These are phyloP conservation scores for Kodamaea laetipori DNA, from an alignment of 805 yeast species.

Conservation along the genomic window DNA sequence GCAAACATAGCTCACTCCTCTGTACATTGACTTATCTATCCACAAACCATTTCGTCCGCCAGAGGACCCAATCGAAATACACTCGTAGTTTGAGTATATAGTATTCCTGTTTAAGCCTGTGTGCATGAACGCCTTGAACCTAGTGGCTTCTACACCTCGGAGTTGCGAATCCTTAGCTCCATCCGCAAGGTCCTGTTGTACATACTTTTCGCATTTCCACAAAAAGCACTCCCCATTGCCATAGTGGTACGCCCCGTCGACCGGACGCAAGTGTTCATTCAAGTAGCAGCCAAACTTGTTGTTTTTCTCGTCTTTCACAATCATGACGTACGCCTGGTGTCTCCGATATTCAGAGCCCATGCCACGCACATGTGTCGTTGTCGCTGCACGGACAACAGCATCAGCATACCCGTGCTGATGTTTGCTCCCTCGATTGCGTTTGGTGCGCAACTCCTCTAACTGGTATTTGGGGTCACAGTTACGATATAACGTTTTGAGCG, in stretches of 20 bases:
- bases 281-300: conserved; percentile 76
- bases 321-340: conserved; percentile 70
- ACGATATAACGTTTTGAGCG: conserved; percentile 74
- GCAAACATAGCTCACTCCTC: conserved; percentile 78
- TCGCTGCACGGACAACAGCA: conserved; percentile 23
- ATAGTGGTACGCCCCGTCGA: conserved; percentile 72
- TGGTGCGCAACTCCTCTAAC: conserved; percentile 22
- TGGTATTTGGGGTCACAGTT: conserved; percentile 49
- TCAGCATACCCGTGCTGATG: conserved; percentile 40
- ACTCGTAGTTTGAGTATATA: conserved; percentile 76
- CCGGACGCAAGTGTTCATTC: conserved; percentile 71
- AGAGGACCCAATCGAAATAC: conserved; percentile 87
- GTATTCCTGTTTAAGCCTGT: conserved; percentile 87
- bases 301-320: conserved; percentile 64
- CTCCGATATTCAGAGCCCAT: conserved; percentile 24
- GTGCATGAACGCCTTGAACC: conserved; percentile 80
- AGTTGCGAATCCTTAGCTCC: neutral
- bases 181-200: conserved; percentile 15
- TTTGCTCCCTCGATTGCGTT: conserved; percentile 9
- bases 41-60: conserved; percentile 91
- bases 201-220: conserved; percentile 69
- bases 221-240: conserved; percentile 96
- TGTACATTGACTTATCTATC: conserved; percentile 71
- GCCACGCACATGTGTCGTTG: conserved; percentile 16
- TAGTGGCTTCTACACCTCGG: conserved; percentile 6